A percentile compares a stretch with the other conserved stretches of the same genome.
Conservation (phyloP, 306 rosid species). For the Castanea mollissima region DNA sequence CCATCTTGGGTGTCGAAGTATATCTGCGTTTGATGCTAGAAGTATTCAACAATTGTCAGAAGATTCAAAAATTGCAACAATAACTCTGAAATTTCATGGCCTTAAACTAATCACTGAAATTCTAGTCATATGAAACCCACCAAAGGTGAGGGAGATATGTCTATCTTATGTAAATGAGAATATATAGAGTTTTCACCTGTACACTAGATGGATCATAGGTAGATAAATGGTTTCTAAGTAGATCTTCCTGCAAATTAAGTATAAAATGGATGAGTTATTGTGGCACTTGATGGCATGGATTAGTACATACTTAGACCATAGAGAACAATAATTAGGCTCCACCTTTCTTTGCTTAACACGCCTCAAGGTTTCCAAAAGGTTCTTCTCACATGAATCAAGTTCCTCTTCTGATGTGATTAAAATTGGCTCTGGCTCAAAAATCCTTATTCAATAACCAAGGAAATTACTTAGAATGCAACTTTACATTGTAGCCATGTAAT, state of each 20-base stretch:
- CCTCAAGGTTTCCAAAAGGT: constrained; percentile 52
- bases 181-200: constrained; percentile 32
- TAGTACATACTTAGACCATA: background rate
- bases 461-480: background rate
- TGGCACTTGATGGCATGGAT: background rate
- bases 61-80: background rate
- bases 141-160: too few species aligned
- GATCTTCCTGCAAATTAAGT: constrained; percentile 36
- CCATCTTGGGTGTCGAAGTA: constrained; percentile 16
- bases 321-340: background rate
- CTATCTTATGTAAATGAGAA: too few species aligned
- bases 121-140: too few species aligned
- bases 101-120: too few species aligned
- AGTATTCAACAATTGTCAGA: background rate
- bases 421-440: constrained; percentile 65
- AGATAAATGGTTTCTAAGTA: constrained; percentile 50
- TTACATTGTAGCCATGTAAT: too few species aligned
- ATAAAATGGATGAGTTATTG: background rate
- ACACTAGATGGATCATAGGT: constrained; percentile 52
- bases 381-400: constrained; percentile 63
- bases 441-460: constrained; percentile 31
- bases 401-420: constrained; percentile 58
- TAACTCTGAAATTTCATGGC: background rate
- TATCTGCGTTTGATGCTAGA: background rate
- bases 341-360: constrained; percentile 78